These are phyloP conservation scores for Parsonsia alboflavescens DNA, from an alignment of 257 asterid genomes.

Conservation along the genomic window DNA sequence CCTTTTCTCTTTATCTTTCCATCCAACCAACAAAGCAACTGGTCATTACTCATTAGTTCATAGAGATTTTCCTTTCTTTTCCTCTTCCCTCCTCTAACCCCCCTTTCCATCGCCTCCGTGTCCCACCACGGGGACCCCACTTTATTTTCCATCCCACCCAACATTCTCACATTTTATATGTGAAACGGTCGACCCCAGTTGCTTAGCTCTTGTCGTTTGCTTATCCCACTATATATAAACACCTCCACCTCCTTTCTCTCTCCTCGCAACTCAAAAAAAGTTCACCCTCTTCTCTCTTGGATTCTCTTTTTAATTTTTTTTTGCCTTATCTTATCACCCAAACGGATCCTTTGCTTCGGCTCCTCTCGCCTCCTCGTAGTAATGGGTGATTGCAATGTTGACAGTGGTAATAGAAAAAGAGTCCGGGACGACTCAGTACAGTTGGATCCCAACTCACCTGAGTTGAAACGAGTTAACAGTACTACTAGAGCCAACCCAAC, in stretches of 20 bases:
- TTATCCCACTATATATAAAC: slow-evolving; percentile 17
- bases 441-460: background rate
- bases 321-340: background rate
- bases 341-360: slow-evolving; percentile 6
- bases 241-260: slow-evolving; percentile 5
- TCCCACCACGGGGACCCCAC: background rate
- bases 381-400: slow-evolving; percentile 17
- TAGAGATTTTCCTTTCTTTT: background rate
- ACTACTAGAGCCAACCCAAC: background rate
- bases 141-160: slow-evolving; percentile 21
- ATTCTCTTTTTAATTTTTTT: no score
- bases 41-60: background rate
- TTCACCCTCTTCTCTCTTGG: background rate
- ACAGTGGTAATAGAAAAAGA: slow-evolving; percentile 21
- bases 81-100: background rate
- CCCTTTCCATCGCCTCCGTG: background rate
- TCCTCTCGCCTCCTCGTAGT: background rate
- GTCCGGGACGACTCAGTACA: slow-evolving; percentile 24
- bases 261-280: slow-evolving; percentile 11
- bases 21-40: slow-evolving; percentile 1
- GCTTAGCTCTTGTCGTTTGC: background rate
- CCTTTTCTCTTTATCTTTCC: background rate
- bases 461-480: slow-evolving; percentile 17
- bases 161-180: slow-evolving; percentile 8
- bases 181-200: slow-evolving; percentile 7